Percentiles rank a stretch among this genome's conserved stretches.
Conservation (phyloP, 2,329 filamentous ascomycete genomes). For the Colletotrichum nymphaeae region DNA sequence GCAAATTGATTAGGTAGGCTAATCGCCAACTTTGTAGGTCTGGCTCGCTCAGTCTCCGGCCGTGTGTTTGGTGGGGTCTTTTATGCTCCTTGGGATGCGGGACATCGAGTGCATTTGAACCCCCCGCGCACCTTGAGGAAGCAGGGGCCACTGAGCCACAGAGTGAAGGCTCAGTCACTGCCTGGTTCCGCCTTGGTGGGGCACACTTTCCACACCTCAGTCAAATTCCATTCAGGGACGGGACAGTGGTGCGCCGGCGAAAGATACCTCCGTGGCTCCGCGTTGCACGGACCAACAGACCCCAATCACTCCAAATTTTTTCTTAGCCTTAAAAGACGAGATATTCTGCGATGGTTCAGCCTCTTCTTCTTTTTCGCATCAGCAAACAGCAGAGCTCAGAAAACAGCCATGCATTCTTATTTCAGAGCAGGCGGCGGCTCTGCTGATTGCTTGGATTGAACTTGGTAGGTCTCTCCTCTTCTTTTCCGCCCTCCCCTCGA, state of each 20-base stretch:
- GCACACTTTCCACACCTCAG: background rate
- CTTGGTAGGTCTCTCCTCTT: slow-evolving; percentile 33
- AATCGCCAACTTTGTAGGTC: slow-evolving; percentile 16
- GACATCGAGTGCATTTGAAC: slow-evolving; percentile 33
- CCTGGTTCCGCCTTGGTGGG: background rate
- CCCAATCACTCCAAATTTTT: slow-evolving; percentile 35
- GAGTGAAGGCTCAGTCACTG: background rate
- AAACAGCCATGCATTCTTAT: slow-evolving; percentile 16
- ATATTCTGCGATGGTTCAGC: background rate
- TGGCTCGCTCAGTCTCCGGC: slow-evolving; percentile 10
- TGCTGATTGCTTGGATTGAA: slow-evolving; percentile 3
- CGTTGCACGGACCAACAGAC: slow-evolving; percentile 20
- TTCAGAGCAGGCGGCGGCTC: slow-evolving; percentile 12
- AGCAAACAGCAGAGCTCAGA: slow-evolving; percentile 26
- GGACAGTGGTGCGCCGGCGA: slow-evolving; percentile 12
- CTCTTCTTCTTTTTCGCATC: slow-evolving; percentile 7
- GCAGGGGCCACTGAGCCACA: slow-evolving; percentile 16
- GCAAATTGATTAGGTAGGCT: slow-evolving; percentile 2
- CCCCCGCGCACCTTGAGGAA: background rate
- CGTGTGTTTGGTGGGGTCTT: slow-evolving; percentile 28
- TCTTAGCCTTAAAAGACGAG: slow-evolving; percentile 22
- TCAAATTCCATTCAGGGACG: background rate
- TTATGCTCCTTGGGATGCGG: slow-evolving; percentile 29
- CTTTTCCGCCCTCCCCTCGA: background rate
- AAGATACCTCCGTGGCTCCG: slow-evolving; percentile 27